Evolutionary conservation across 2,329 filamentous ascomycete species (phyloP).

Genomic region (Pyricularia grisea): DNA sequence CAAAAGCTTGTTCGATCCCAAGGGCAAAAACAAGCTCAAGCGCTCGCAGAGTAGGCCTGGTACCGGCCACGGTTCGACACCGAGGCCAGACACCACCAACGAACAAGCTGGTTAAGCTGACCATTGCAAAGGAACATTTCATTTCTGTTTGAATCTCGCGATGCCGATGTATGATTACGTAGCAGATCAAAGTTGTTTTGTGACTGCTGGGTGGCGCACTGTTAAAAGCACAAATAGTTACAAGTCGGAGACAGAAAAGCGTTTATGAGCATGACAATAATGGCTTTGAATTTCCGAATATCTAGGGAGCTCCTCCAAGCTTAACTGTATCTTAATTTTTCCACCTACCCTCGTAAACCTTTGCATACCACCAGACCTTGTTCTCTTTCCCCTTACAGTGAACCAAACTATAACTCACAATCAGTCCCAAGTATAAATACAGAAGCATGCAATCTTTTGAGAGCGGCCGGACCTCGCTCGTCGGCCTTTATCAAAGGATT

Average conservation of each 20-base stretch:
- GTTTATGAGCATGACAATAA: too few relatives aligned
- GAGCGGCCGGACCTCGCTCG: background rate
- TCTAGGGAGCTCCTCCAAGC: too few relatives aligned
- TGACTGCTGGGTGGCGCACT: too few relatives aligned
- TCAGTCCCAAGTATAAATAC: background rate
- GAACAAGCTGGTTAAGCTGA: background rate
- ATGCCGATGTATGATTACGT: background rate
- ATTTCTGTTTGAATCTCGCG: background rate
- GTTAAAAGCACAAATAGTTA: too few relatives aligned
- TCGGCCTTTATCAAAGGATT: background rate
- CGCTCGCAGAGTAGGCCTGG: conserved; percentile 11
- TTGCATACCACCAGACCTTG: too few relatives aligned
- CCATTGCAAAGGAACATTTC: background rate
- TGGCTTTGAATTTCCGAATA: too few relatives aligned
- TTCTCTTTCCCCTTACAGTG: too few relatives aligned
- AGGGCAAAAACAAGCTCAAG: conserved; percentile 44
- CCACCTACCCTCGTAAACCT: too few relatives aligned
- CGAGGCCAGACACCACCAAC: background rate
- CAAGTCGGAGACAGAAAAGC: too few relatives aligned
- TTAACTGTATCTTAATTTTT: too few relatives aligned
- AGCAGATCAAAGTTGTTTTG: background rate
- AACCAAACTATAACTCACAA: too few relatives aligned
- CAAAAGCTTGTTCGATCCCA: conserved; percentile 62
- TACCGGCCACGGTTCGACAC: conserved; percentile 7
- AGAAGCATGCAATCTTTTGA: background rate